Conservation (phyloP, 2,329 filamentous ascomycete genomes). For the Aquanectria penicillioides region DNA sequence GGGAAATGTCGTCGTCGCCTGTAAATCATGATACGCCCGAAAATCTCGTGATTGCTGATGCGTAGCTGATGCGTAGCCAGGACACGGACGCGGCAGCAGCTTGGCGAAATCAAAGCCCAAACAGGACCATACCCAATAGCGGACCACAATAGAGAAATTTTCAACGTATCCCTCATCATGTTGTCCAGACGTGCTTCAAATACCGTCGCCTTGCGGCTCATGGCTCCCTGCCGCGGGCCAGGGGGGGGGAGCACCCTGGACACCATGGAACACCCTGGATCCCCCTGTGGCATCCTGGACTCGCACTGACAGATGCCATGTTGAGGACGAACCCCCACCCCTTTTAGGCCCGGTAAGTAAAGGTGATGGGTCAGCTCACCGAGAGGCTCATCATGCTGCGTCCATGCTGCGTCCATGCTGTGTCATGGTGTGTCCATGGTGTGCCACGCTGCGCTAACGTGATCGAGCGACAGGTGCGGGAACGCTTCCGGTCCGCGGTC, state of each 20-base stretch:
- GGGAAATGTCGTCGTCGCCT: not conserved
- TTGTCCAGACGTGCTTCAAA: slow-evolving; percentile 3
- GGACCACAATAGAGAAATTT: not conserved
- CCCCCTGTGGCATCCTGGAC: no score
- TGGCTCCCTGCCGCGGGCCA: not conserved
- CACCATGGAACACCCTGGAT: slow-evolving; percentile 4
- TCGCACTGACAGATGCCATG: not conserved
- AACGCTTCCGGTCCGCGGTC: slow-evolving; percentile 27
- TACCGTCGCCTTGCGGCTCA: slow-evolving; percentile 21
- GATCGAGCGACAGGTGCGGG: slow-evolving; percentile 30
- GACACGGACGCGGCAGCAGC: slow-evolving; percentile 16
- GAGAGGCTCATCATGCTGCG: no score
- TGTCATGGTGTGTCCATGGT: no score
- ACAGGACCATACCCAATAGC: slow-evolving; percentile 9
- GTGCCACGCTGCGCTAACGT: slow-evolving; percentile 29
- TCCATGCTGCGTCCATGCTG: no score
- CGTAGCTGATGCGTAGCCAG: slow-evolving; percentile 12
- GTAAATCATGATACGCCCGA: slow-evolving; percentile 17
- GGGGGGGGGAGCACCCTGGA: not conserved
- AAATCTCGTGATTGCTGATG: slow-evolving; percentile 20
- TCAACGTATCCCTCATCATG: not conserved
- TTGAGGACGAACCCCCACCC: slow-evolving; percentile 12
- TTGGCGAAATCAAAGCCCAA: slow-evolving; percentile 21
- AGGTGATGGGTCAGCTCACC: slow-evolving; percentile 10
- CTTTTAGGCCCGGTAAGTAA: slow-evolving; percentile 6